Percentiles rank a stretch among this genome's conserved stretches.
Evolutionary conservation across 163 green algal species (phyloP).

Genomic region (Scenedesmus sp.): DNA sequence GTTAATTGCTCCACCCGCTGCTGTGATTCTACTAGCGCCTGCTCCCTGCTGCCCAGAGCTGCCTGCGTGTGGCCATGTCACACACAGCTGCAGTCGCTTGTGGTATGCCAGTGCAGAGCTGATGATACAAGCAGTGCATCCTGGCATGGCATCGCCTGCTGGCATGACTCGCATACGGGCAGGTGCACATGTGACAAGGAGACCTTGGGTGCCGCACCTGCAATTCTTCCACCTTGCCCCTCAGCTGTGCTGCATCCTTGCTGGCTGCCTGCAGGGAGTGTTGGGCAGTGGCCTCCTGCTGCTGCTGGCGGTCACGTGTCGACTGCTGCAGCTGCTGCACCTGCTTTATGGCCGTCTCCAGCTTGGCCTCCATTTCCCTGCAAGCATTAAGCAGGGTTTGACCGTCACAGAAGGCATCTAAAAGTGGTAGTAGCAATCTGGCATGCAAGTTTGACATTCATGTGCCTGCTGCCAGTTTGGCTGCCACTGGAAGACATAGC

Average conservation of each 20-base stretch:
- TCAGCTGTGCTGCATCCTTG: slow-evolving; percentile 29
- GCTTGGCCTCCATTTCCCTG: slow-evolving; percentile 51
- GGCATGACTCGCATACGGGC: too few species aligned
- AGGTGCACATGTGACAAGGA: not conserved
- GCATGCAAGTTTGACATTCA: too few species aligned
- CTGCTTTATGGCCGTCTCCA: slow-evolving; percentile 46
- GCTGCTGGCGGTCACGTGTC: slow-evolving; percentile 1
- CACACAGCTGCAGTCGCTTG: not conserved
- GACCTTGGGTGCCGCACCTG: not conserved
- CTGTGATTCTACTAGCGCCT: not conserved
- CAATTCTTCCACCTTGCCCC: slow-evolving; percentile 36
- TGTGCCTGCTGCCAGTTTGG: too few species aligned
- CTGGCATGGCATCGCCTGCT: not conserved
- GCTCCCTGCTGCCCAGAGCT: slow-evolving; percentile 43
- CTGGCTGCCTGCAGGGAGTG: not conserved
- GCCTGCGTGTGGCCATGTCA: not conserved
- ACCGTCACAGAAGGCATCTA: not conserved
- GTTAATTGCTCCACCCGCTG: slow-evolving; percentile 1
- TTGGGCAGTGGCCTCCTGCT: slow-evolving; percentile 33
- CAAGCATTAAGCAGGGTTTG: not conserved
- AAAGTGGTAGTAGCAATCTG: not conserved
- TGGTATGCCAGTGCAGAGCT: not conserved
- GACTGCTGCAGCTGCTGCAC: slow-evolving; percentile 53
- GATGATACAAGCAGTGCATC: not conserved
- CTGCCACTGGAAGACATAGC: too few species aligned